A percentile compares a stretch with the other conserved stretches of the same genome.
Conservation (phyloP, 768 basidiomycete species). For the Boletus rubroflammeus region DNA sequence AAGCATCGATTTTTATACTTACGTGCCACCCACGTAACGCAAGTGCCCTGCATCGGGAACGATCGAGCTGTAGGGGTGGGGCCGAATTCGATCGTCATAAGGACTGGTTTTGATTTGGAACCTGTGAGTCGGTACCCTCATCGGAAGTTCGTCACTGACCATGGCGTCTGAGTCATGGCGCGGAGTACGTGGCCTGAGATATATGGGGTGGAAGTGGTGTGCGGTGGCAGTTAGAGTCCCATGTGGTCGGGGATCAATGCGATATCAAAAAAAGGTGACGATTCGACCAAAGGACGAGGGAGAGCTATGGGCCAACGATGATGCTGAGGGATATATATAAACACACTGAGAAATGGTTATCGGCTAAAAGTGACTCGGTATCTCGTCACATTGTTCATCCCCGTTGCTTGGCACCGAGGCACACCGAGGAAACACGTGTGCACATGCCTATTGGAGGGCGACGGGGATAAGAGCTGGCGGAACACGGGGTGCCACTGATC, state of each 20-base stretch:
- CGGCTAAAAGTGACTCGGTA: constrained; percentile 12
- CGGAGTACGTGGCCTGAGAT: background rate
- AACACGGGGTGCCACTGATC: too few relatives aligned
- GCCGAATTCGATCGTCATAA: constrained; percentile 4
- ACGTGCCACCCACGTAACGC: constrained; percentile 3
- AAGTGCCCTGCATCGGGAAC: background rate
- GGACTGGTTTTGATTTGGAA: constrained; percentile 1
- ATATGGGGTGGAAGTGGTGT: background rate
- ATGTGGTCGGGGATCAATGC: constrained; percentile 9
- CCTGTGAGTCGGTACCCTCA: background rate
- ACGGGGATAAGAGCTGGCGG: constrained; percentile 9
- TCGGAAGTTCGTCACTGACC: constrained; percentile 4
- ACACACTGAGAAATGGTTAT: constrained; percentile 10
- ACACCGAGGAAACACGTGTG: constrained; percentile 13
- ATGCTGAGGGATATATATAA: constrained; percentile 16
- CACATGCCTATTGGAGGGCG: constrained; percentile 16
- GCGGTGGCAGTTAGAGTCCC: constrained; percentile 1
- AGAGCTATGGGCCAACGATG: constrained; percentile 4
- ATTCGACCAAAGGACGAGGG: constrained; percentile 2
- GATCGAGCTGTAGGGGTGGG: background rate
- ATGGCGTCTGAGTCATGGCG: constrained; percentile 11
- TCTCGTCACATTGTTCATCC: constrained; percentile 13
- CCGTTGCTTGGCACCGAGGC: constrained; percentile 17
- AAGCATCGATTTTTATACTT: background rate
- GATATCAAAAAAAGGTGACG: constrained; percentile 7